Evolutionary conservation across 2,329 filamentous ascomycete species (phyloP), one percentile per base, ranked within the genome.

Genomic region (Monosporascus sp.): DNA sequence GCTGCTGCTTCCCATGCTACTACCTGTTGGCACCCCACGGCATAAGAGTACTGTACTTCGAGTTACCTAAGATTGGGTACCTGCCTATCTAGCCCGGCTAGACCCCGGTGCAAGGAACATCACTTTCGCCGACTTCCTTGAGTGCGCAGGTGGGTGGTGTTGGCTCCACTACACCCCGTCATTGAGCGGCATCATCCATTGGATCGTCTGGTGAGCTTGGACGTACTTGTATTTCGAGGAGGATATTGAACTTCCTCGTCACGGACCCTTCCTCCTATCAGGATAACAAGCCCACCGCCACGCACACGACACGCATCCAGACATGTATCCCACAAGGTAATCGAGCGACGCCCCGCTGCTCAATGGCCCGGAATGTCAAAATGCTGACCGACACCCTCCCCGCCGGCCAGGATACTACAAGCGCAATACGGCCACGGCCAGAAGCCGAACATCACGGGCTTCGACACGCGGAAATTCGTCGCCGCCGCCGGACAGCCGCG

Each of bases 401-500:
- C 31, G 43, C 44, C 44, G 43, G 15, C 51, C 51, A 78, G 75
- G 72, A 74, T 82, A 71, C 74, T 79, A 67, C 76, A 77, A 67
- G 75, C 77, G 67, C 66, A 71, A 55, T 70, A 76, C 67, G 73
- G 74, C 67, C 43, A 45, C 43, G 72, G 57, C 39, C 47, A 73
- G 64, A 80, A 81, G 77, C 79, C 83, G 69, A 91, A 90, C 80
- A 83, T 95, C 74, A 97, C 93, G 66, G 93, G 93, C 75, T 97
- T 97, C 81, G 87, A 94, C 77, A 81, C 90, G 67, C 84, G 83
- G 70, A 88, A 89, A 73, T 86, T 92, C 74, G 88, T 85, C 69
- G 83, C 82, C 59, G 80, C 91, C 46, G 78, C 89, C 63, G 83
- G 83, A 59, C 80, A 74, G 60, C 77, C 78, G 54, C 73, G 75